Evolutionary conservation across 352 stramenopile genomes (phyloP).

Genomic region (Pythium brachiatum): DNA sequence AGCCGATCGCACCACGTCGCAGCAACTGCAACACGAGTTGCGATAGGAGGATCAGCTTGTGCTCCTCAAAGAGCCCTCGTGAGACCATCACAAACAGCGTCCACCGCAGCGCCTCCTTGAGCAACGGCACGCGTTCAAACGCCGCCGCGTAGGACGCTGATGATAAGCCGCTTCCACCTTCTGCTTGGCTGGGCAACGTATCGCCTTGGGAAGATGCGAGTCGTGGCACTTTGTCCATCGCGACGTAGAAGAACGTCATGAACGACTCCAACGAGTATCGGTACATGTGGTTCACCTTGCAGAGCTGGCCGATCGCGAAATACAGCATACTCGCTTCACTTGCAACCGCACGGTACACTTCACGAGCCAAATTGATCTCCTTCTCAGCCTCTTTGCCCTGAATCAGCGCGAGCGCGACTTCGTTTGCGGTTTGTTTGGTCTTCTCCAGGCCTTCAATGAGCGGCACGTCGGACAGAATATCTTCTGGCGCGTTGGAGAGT

Average conservation of each 20-base stretch:
- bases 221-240: slow-evolving; percentile 64
- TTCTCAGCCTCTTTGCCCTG: slow-evolving; percentile 87
- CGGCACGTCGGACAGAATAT: slow-evolving; percentile 90
- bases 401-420: slow-evolving; percentile 79
- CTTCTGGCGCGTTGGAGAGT: slow-evolving; percentile 89
- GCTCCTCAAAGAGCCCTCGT: slow-evolving; percentile 90
- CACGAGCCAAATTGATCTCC: slow-evolving; percentile 89
- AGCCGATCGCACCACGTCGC: slow-evolving; percentile 54
- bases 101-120: slow-evolving; percentile 80
- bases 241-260: slow-evolving; percentile 86
- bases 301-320: slow-evolving; percentile 89
- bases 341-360: slow-evolving; percentile 89
- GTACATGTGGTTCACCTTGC: slow-evolving; percentile 92
- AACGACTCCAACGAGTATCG: slow-evolving; percentile 92
- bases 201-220: not conserved
- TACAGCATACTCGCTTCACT: slow-evolving; percentile 91
- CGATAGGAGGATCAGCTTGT: slow-evolving; percentile 89
- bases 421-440: slow-evolving; percentile 88
- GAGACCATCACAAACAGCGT: slow-evolving; percentile 90
- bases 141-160: slow-evolving; percentile 33
- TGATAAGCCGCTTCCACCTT: slow-evolving; percentile 24
- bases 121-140: slow-evolving; percentile 51
- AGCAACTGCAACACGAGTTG: slow-evolving; percentile 87
- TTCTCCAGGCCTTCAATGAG: slow-evolving; percentile 92
- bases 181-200: not conserved